Evolutionary conservation across 495 filamentous ascomycete species (phyloP).

Genomic region (Tetracladium setigerum): DNA sequence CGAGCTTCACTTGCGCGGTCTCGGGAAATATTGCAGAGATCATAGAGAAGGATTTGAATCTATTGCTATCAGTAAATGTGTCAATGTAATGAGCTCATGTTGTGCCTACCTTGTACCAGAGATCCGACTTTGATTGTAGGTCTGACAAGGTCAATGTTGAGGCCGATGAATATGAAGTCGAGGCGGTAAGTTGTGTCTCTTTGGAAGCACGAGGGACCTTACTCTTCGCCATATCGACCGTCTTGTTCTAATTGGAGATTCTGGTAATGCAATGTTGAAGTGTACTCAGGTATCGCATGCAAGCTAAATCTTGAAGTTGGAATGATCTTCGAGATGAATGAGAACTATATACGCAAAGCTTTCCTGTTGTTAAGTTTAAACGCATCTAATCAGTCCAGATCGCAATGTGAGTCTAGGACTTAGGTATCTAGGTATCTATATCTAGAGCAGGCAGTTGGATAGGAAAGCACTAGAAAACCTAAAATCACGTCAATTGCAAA

Average conservation of each 20-base stretch:
- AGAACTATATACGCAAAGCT: too few relatives aligned
- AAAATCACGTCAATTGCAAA: too few relatives aligned
- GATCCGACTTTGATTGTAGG: slow-evolving; percentile 14
- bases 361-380: too few relatives aligned
- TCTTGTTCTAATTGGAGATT: slow-evolving; percentile 8
- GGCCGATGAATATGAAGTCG: too few relatives aligned
- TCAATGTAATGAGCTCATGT: slow-evolving; percentile 11
- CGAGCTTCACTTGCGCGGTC: slow-evolving; percentile 16
- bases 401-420: too few relatives aligned
- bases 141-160: slow-evolving; percentile 13
- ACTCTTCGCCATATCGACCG: slow-evolving; percentile 7
- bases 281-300: too few relatives aligned
- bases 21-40: slow-evolving; percentile 12
- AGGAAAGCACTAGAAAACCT: too few relatives aligned
- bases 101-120: slow-evolving; percentile 17
- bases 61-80: slow-evolving; percentile 11
- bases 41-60: slow-evolving; percentile 16
- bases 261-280: slow-evolving; percentile 6
- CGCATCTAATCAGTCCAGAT: too few relatives aligned
- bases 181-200: slow-evolving; percentile 7
- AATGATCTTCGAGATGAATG: too few relatives aligned
- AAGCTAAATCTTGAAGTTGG: too few relatives aligned
- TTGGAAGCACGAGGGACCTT: slow-evolving; percentile 7
- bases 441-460: too few relatives aligned
- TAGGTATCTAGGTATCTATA: too few relatives aligned